Conservation (phyloP, 495 filamentous ascomycete genomes). For the Penicillium simplicissimum region DNA sequence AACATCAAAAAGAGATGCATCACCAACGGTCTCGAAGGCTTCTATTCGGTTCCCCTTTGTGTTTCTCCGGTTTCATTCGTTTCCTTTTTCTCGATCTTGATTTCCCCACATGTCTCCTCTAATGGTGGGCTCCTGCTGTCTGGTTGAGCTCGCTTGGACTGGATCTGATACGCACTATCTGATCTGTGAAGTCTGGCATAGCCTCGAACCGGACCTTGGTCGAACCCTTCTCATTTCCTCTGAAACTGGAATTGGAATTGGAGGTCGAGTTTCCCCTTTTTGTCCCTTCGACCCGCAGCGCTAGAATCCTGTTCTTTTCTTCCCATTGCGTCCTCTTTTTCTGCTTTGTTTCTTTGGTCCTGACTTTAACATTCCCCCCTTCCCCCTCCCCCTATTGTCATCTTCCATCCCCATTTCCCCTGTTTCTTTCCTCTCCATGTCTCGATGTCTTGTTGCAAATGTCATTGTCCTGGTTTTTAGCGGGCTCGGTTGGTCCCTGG, state of each 20-base stretch:
- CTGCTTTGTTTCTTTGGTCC: slow-evolving; percentile 25
- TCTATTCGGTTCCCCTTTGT: slow-evolving; percentile 25
- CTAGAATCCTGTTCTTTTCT: slow-evolving; percentile 38
- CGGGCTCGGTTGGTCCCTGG: slow-evolving; percentile 24
- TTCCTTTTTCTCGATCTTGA: neutral
- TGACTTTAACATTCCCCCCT: slow-evolving; percentile 16
- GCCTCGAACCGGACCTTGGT: slow-evolving; percentile 3
- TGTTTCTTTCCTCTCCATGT: neutral
- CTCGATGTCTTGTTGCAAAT: slow-evolving; percentile 18
- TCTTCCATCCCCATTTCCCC: slow-evolving; percentile 1
- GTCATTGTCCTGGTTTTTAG: slow-evolving; percentile 24
- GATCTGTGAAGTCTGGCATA: neutral
- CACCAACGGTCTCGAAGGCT: slow-evolving; percentile 34
- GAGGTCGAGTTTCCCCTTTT: slow-evolving; percentile 1
- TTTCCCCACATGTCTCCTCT: neutral
- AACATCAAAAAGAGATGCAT: slow-evolving; percentile 29
- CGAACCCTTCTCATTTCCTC: slow-evolving; percentile 1
- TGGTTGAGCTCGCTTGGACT: neutral
- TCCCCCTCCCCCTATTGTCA: neutral
- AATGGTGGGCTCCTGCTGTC: neutral
- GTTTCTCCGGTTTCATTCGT: neutral
- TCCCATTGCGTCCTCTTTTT: slow-evolving; percentile 30
- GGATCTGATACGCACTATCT: neutral
- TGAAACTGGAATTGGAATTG: slow-evolving; percentile 21
- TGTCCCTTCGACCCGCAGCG: slow-evolving; percentile 37